Conservation (phyloP, 2,329 filamentous ascomycete genomes). For the Ophiostoma australiae region DNA sequence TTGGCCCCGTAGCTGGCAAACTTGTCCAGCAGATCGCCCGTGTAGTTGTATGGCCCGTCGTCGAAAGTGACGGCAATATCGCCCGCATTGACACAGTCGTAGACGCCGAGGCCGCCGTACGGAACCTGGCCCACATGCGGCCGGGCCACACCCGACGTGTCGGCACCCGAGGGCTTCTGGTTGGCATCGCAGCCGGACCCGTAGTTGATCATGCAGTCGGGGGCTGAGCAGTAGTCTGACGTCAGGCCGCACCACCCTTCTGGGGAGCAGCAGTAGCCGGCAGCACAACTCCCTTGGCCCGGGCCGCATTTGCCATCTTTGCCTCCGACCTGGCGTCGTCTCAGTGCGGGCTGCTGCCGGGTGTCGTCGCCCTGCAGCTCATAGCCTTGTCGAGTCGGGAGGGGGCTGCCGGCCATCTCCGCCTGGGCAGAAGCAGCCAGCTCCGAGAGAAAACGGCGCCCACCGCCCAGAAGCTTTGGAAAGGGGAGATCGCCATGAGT, state of each 20-base stretch:
- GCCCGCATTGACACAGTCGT: slow-evolving; percentile 51
- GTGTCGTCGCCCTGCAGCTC: not conserved
- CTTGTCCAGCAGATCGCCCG: slow-evolving; percentile 56
- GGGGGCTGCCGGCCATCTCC: not conserved
- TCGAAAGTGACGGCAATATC: slow-evolving; percentile 63
- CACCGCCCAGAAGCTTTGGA: not conserved
- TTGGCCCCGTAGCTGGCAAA: slow-evolving; percentile 55
- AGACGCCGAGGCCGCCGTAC: slow-evolving; percentile 55
- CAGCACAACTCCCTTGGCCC: not conserved
- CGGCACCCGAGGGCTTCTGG: slow-evolving; percentile 47
- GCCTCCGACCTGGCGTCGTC: not conserved
- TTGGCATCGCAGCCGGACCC: slow-evolving; percentile 60
- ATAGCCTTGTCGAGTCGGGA: not conserved
- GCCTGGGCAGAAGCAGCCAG: not conserved
- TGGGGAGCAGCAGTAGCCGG: not conserved
- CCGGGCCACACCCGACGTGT: slow-evolving; percentile 50
- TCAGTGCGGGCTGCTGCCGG: not conserved
- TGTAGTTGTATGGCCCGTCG: slow-evolving; percentile 61
- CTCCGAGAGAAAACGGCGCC: not conserved
- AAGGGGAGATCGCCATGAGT: not conserved
- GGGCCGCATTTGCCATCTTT: not conserved
- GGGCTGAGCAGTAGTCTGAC: slow-evolving; percentile 54
- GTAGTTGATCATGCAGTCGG: slow-evolving; percentile 57
- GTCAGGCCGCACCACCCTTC: slow-evolving; percentile 47
- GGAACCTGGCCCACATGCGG: slow-evolving; percentile 45